These are phyloP conservation scores for Lipomyces yamadae DNA, from an alignment of 805 yeast genomes.

Conservation along the genomic window DNA sequence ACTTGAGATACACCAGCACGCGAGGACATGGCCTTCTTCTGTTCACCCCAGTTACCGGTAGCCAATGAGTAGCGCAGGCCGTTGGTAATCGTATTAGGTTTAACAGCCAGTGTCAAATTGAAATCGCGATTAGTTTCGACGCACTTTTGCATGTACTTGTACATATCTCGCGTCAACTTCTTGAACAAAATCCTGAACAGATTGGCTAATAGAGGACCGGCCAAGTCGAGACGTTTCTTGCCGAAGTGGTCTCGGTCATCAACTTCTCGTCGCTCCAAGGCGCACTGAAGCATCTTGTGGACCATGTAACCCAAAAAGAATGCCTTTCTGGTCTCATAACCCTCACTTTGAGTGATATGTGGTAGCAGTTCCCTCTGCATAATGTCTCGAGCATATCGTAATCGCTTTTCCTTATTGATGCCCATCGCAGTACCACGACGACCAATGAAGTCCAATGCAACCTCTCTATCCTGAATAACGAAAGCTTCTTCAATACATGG, in stretches of 20 bases:
- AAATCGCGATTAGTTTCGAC: constrained; percentile 97
- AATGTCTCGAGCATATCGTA: constrained; percentile 96
- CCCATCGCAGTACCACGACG: constrained; percentile 98
- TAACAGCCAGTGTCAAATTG: constrained; percentile 93
- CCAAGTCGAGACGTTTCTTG: constrained; percentile 95
- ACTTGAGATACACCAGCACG: constrained; percentile 99
- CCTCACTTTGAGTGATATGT: constrained; percentile 96
- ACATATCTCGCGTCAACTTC: constrained; percentile 94
- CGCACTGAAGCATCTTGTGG: constrained; percentile 90
- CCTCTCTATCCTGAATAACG: constrained; percentile 96
- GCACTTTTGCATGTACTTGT: constrained; percentile 98
- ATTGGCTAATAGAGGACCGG: constrained; percentile 96
- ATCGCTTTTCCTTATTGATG: constrained; percentile 95
- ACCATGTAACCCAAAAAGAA: constrained; percentile 98
- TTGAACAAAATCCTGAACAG: constrained; percentile 92
- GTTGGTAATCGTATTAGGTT: constrained; percentile 94
- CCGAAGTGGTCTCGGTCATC: constrained; percentile 99
- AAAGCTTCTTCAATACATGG: constrained; percentile 99
- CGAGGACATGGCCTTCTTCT: constrained; percentile 97
- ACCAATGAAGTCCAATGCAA: constrained; percentile 96
- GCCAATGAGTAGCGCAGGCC: constrained; percentile 98
- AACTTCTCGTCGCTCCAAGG: constrained; percentile 94
- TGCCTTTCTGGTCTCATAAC: constrained; percentile 95
- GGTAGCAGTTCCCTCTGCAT: constrained; percentile 95
- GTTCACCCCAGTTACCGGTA: constrained; percentile 99